Percentiles rank a stretch among this genome's conserved stretches.
These are phyloP conservation scores for Bruguiera hainesii DNA, from an alignment of 441 rosid species.

Conservation along the genomic window DNA sequence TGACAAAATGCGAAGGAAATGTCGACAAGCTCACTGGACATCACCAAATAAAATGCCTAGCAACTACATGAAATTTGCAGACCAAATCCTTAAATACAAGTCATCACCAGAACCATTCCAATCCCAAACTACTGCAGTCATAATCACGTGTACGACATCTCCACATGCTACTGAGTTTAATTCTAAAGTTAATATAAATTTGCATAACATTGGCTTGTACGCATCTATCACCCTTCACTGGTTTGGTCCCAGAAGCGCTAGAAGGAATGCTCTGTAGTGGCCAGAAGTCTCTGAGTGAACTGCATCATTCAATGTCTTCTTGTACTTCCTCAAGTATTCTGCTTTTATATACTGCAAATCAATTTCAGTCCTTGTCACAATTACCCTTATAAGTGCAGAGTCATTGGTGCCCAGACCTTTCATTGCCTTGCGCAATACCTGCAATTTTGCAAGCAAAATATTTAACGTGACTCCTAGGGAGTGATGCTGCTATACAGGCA, in stretches of 20 bases:
- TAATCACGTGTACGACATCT: too few relatives aligned
- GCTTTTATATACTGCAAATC: constrained; percentile 66
- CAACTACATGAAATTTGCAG: too few relatives aligned
- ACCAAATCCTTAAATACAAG: too few relatives aligned
- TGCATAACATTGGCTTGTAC: too few relatives aligned
- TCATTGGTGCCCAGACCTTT: constrained; percentile 68
- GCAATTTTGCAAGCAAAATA: constrained; percentile 6
- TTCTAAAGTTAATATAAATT: too few relatives aligned
- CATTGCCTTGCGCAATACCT: constrained; percentile 59
- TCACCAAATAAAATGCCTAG: too few relatives aligned
- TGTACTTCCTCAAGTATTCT: constrained; percentile 58
- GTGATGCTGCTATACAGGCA: neutral
- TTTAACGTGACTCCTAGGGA: neutral
- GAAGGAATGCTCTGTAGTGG: constrained; percentile 53
- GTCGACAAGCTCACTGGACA: too few relatives aligned
- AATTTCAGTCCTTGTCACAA: constrained; percentile 62
- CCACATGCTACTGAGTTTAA: too few relatives aligned
- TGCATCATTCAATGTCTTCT: constrained; percentile 49
- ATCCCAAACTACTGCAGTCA: too few relatives aligned
- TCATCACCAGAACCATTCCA: too few relatives aligned
- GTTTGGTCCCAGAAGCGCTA: constrained; percentile 51
- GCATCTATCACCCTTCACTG: constrained; percentile 13
- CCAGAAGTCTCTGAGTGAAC: constrained; percentile 68
- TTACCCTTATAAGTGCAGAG: constrained; percentile 43
- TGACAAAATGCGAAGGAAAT: too few relatives aligned